A percentile compares a stretch with the other conserved stretches of the same genome.
Conservation (phyloP, 1,284 basidiomycete species). For the Singerocomus rubriflavus region DNA sequence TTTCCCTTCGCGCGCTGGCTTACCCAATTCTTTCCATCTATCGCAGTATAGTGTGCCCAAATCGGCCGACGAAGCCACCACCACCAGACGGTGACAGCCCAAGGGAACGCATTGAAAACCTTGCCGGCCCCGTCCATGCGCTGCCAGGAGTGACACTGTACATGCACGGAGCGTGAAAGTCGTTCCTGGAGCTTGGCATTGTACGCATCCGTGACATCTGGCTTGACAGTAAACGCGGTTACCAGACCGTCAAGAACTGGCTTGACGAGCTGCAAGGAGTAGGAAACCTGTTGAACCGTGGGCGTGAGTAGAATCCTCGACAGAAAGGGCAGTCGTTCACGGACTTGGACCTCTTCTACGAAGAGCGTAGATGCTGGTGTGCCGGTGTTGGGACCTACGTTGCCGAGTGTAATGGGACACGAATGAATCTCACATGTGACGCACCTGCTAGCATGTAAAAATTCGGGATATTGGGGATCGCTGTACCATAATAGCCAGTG, state of each 20-base stretch:
- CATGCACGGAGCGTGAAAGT: slow-evolving; percentile 21
- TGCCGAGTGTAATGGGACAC: not conserved
- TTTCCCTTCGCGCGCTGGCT: slow-evolving; percentile 7
- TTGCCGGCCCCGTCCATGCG: slow-evolving; percentile 26
- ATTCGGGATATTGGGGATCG: slow-evolving; percentile 39
- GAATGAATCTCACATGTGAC: not conserved
- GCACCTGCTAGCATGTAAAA: slow-evolving; percentile 34
- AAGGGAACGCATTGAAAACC: slow-evolving; percentile 28
- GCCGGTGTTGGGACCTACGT: slow-evolving; percentile 31
- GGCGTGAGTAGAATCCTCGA: not conserved
- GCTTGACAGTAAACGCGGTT: slow-evolving; percentile 26
- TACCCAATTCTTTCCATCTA: slow-evolving; percentile 27
- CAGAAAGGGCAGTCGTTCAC: not conserved
- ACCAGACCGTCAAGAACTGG: slow-evolving; percentile 28
- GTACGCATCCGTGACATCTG: slow-evolving; percentile 26
- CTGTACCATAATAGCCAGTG: slow-evolving; percentile 35
- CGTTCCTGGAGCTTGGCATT: slow-evolving; percentile 26
- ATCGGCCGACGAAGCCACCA: slow-evolving; percentile 28
- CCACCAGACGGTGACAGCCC: slow-evolving; percentile 31
- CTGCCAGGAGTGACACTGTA: slow-evolving; percentile 29
- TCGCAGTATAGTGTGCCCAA: slow-evolving; percentile 27
- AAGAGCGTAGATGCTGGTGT: slow-evolving; percentile 35
- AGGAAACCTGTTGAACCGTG: slow-evolving; percentile 18
- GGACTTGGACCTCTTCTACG: slow-evolving; percentile 30
- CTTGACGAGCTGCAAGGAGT: slow-evolving; percentile 30